These are phyloP conservation scores for Mallotus nudiflorus DNA, from an alignment of 345 rosid genomes.

Conservation along the genomic window DNA sequence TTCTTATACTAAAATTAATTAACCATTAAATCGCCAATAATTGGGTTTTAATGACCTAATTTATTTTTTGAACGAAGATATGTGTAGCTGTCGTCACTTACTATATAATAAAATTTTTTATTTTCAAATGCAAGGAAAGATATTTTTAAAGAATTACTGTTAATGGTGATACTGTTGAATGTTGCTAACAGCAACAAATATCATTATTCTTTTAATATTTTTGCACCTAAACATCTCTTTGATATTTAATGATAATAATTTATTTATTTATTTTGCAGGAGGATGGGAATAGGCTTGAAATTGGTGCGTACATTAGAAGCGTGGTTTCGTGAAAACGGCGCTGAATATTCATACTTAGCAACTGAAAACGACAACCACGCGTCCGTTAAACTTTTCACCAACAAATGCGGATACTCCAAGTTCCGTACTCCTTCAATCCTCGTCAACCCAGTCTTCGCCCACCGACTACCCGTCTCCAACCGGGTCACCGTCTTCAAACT, in stretches of 20 bases:
- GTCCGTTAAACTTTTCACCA: slow-evolving; percentile 82
- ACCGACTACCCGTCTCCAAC: slow-evolving; percentile 52
- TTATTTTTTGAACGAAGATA: too few species aligned
- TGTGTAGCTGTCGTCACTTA: too few species aligned
- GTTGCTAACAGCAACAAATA: too few species aligned
- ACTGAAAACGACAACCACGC: slow-evolving; percentile 91
- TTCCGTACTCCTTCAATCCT: slow-evolving; percentile 87
- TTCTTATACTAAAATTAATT: too few species aligned
- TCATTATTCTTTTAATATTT: not conserved
- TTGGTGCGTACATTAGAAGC: slow-evolving; percentile 65
- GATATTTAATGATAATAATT: not conserved
- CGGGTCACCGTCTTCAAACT: slow-evolving; percentile 52
- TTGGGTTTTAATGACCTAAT: not conserved
- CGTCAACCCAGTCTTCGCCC: slow-evolving; percentile 92
- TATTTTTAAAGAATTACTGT: too few species aligned
- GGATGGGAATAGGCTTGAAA: slow-evolving; percentile 88
- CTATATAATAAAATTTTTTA: too few species aligned
- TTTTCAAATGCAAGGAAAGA: too few species aligned
- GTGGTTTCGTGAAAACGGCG: slow-evolving; percentile 82
- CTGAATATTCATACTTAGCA: slow-evolving; percentile 87
- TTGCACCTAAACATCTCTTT: slow-evolving; percentile 5
- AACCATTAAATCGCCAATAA: slow-evolving; percentile 2
- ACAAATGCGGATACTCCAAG: slow-evolving; percentile 82
- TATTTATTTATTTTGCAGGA: slow-evolving; percentile 36
- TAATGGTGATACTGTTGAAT: too few species aligned